These are phyloP conservation scores for Cytospora chrysosperma DNA, from an alignment of 2,329 filamentous ascomycete species.

Conservation along the genomic window DNA sequence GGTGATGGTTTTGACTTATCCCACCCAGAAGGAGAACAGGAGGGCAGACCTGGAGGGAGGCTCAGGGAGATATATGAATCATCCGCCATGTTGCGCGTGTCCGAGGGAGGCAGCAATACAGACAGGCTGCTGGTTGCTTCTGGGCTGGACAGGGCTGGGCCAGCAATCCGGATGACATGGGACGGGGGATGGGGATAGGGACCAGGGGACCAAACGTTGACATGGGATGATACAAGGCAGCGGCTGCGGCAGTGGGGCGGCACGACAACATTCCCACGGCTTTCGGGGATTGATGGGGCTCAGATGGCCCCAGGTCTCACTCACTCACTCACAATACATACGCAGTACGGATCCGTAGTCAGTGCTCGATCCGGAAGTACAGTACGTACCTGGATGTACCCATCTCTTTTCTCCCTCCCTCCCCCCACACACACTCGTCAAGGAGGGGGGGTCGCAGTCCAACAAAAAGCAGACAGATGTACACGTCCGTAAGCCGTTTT, in stretches of 20 bases:
- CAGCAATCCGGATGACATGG: constrained; percentile 11
- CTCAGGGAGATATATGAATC: constrained; percentile 24
- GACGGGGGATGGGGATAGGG: background rate
- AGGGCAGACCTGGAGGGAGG: constrained; percentile 18
- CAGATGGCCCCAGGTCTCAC: background rate
- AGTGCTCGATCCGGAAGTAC: background rate
- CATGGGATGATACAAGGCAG: background rate
- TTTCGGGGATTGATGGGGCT: constrained; percentile 8
- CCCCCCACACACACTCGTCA: background rate
- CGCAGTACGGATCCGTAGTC: too few species aligned
- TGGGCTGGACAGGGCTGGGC: background rate
- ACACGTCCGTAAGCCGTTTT: background rate
- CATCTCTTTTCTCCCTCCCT: background rate
- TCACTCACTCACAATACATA: background rate
- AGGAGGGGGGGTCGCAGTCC: constrained; percentile 12
- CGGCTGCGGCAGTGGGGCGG: background rate
- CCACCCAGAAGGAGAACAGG: constrained; percentile 1
- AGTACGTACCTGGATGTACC: background rate
- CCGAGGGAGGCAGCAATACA: constrained; percentile 18
- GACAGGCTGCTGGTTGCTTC: background rate
- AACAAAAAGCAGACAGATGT: constrained; percentile 12
- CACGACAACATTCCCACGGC: constrained; percentile 17
- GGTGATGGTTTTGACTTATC: constrained; percentile 9
- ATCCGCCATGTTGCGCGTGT: constrained; percentile 21
- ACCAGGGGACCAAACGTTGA: background rate